Percentiles rank a stretch among this genome's conserved stretches.
Evolutionary conservation across 2,329 filamentous ascomycete species (phyloP).

Genomic region (Hypoxylon sp.): DNA sequence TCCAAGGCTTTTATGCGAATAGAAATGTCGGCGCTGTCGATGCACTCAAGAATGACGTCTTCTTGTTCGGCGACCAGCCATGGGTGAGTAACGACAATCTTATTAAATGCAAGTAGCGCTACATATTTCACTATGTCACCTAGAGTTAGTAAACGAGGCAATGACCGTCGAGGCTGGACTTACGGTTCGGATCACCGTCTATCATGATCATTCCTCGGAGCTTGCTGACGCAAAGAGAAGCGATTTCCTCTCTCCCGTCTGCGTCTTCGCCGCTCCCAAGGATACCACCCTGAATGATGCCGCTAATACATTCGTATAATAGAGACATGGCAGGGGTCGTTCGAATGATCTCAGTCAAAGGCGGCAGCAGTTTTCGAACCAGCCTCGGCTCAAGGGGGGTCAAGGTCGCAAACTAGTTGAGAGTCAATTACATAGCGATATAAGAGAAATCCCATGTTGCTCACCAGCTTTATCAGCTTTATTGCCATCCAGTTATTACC

Average conservation of each 20-base stretch:
- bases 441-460: conserved; percentile 46
- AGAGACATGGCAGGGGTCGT: conserved; percentile 98
- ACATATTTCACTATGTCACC: conserved; percentile 87
- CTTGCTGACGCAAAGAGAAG: conserved; percentile 90
- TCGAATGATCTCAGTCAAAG: conserved; percentile 90
- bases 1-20: conserved; percentile 94
- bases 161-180: conserved; percentile 55
- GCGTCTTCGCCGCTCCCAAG: conserved; percentile 84
- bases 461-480: conserved; percentile 94
- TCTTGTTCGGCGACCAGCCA: conserved; percentile 91
- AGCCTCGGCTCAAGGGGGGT: conserved; percentile 93
- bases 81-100: conserved; percentile 90
- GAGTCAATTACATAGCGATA: conserved; percentile 43
- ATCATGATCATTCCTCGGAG: conserved; percentile 93
- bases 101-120: conserved; percentile 92
- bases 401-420: conserved; percentile 84
- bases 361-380: conserved; percentile 90
- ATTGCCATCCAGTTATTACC: conserved; percentile 99
- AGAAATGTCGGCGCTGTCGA: conserved; percentile 95
- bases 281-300: conserved; percentile 96
- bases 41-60: conserved; percentile 95
- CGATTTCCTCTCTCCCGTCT: conserved; percentile 89
- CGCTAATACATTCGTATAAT: conserved; percentile 97
- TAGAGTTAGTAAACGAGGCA: conserved; percentile 37
- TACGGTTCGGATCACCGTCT: conserved; percentile 92